Base-by-base conservation (phyloP, 2,329 filamentous ascomycete species). In the Zymoseptoria crescenta region DNA sequence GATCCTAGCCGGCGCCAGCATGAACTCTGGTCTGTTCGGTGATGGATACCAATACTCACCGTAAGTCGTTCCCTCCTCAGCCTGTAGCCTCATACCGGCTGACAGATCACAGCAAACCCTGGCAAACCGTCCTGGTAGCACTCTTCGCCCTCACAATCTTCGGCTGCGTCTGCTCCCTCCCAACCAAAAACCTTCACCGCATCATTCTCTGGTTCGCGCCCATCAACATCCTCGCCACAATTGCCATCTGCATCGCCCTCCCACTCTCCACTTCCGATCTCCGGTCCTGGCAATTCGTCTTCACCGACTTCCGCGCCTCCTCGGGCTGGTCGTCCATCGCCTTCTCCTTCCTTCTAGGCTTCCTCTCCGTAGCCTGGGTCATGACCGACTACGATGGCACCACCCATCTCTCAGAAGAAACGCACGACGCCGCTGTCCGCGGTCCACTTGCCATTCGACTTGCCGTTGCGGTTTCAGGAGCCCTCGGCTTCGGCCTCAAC, bases 331-430 rank as follows among this genome's bases (percentile, higher is more conserved):
- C 80, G 9, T 83, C 78, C 21, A 82, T 79, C 63, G 75, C 77
- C 2, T 86, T 86, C 63, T 86, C 84, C 0, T 87, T 86, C 64
- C 75, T 87, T 8, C 74, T 87, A 6, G 82, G 82, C 27, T 82
- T 82, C 64, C 70, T 83, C 5, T 81, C 80, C 16, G 80, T 83
- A 13, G 79, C 80, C 21, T 83, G 80, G 80, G 85, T 83, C n/a
- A 86, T 87, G 83, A 87, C 84, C 5, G 84, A 86, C 68, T 87
- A 86, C 68, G 84, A 87, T 65, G 83, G 81, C 52, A 87, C 84
- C 9, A 86, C 84, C 5, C 84, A 87, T 66, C 86, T 87, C 80
- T 85, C 83, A 1, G 84, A 87, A 74, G 84, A 87, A 72, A 86
- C 82, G 0, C 83, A 85, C 63, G 81, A 87, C 68, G 83, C 84